Conservation (phyloP, 2,329 filamentous ascomycete species). For the Ophiostoma ips region DNA sequence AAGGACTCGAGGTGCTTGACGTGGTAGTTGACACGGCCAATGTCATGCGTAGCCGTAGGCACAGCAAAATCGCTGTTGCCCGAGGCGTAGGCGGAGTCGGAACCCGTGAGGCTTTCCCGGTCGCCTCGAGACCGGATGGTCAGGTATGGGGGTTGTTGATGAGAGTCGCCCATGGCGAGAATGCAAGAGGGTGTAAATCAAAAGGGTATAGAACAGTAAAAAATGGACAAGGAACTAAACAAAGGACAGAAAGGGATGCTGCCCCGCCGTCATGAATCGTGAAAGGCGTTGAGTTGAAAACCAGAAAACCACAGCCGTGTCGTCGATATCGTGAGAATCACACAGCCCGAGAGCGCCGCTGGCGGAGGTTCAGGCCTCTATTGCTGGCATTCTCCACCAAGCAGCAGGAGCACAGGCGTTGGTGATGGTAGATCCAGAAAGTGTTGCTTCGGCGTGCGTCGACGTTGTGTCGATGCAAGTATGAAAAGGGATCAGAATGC, state of each 20-base stretch:
- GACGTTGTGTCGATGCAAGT: neutral
- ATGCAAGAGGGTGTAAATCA: conserved; percentile 3
- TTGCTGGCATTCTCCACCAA: neutral
- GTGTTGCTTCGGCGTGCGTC: neutral
- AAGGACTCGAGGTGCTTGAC: conserved; percentile 42
- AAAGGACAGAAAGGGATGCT: neutral
- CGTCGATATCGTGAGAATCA: neutral
- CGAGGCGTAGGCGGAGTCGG: conserved; percentile 35
- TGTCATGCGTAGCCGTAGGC: conserved; percentile 38
- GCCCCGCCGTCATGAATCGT: too few species aligned
- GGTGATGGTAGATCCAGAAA: neutral
- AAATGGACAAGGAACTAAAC: neutral
- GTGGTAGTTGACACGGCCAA: conserved; percentile 43
- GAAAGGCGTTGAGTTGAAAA: neutral
- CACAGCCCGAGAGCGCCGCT: neutral
- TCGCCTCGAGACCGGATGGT: conserved; percentile 36
- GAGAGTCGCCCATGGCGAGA: conserved; percentile 26
- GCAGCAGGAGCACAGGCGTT: neutral
- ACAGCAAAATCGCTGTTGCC: conserved; percentile 25
- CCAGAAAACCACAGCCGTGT: neutral
- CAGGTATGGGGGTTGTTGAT: conserved; percentile 35
- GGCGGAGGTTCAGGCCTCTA: neutral
- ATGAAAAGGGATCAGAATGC: neutral
- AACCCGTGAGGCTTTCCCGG: conserved; percentile 31
- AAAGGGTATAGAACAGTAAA: neutral